Evolutionary conservation across 345 rosid genomes (phyloP).

Genomic region (Draba incana): DNA sequence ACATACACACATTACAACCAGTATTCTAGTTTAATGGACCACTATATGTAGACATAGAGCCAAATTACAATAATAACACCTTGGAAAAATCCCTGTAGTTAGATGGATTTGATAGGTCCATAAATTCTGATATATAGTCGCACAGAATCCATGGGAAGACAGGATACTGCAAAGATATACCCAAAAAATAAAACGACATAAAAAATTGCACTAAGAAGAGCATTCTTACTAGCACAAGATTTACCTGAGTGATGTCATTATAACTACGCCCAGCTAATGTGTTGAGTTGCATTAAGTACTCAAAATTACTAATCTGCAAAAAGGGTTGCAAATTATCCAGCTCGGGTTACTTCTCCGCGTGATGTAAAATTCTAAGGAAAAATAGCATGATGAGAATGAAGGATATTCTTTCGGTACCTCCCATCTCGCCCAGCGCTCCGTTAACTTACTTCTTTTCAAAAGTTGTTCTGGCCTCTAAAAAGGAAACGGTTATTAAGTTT

Average conservation of each 20-base stretch:
- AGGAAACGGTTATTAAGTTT: constrained; percentile 26
- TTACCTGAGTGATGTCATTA: constrained; percentile 96
- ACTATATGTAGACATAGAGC: constrained; percentile 14
- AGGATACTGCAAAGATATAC: constrained; percentile 77
- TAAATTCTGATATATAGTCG: constrained; percentile 65
- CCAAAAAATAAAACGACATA: constrained; percentile 1
- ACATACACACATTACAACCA: constrained; percentile 31
- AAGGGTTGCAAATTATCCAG: constrained; percentile 10
- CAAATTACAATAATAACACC: constrained; percentile 52
- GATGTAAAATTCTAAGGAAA: constrained; percentile 8
- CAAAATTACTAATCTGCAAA: constrained; percentile 96
- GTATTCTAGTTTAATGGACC: constrained; percentile 12
- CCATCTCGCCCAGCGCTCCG: constrained; percentile 97
- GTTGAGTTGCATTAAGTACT: constrained; percentile 90
- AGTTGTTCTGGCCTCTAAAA: constrained; percentile 91
- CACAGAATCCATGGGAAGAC: constrained; percentile 96
- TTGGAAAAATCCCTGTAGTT: constrained; percentile 91
- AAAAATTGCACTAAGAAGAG: background rate
- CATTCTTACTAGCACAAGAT: constrained; percentile 14
- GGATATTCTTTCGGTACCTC: constrained; percentile 61
- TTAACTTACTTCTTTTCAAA: constrained; percentile 78
- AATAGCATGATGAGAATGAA: constrained; percentile 18
- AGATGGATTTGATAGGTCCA: constrained; percentile 83
- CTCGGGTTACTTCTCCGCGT: constrained; percentile 21
- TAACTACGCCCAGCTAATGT: constrained; percentile 96